These are phyloP conservation scores for Cladochytrium replicatum DNA, from an alignment of 192 early-diverging fungal species.

Conservation along the genomic window DNA sequence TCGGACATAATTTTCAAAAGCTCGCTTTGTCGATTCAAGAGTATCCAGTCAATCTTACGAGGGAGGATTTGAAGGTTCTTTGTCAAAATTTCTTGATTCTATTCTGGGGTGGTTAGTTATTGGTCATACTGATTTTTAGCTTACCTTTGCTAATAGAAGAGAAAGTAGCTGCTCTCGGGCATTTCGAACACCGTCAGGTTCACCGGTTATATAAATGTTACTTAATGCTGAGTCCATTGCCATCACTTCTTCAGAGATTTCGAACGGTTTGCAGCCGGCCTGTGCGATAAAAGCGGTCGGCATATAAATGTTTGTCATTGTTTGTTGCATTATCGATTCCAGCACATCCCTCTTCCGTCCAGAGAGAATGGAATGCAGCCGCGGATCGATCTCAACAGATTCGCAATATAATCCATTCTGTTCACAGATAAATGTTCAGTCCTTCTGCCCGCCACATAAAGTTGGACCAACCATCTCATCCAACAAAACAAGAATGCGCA, in stretches of 20 bases:
- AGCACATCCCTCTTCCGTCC: constrained; percentile 52
- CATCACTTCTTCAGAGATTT: constrained; percentile 5
- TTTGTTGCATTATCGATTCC: constrained; percentile 59
- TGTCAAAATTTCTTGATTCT: constrained; percentile 5
- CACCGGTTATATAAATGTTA: constrained; percentile 59
- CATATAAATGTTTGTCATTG: constrained; percentile 62
- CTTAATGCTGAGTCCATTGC: constrained; percentile 34
- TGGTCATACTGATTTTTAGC: constrained; percentile 5
- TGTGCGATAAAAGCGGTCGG: constrained; percentile 46
- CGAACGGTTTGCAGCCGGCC: constrained; percentile 8
- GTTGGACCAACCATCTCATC: constrained; percentile 32
- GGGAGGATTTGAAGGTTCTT: constrained; percentile 45
- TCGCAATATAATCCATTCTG: constrained; percentile 34
- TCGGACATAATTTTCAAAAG: constrained; percentile 63
- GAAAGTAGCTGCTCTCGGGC: constrained; percentile 41
- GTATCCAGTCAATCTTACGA: constrained; percentile 74
- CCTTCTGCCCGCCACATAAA: background rate
- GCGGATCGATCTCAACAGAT: constrained; percentile 28
- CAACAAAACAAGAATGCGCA: constrained; percentile 30
- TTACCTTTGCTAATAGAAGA: constrained; percentile 35
- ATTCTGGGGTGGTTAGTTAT: background rate
- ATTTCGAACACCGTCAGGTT: constrained; percentile 33
- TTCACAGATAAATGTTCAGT: constrained; percentile 13
- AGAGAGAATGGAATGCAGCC: constrained; percentile 60
- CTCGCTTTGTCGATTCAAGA: constrained; percentile 49